phyloP scores from a whole-genome alignment of 2,329 filamentous ascomycete species.

The Trichophyton equinum region DNA sequence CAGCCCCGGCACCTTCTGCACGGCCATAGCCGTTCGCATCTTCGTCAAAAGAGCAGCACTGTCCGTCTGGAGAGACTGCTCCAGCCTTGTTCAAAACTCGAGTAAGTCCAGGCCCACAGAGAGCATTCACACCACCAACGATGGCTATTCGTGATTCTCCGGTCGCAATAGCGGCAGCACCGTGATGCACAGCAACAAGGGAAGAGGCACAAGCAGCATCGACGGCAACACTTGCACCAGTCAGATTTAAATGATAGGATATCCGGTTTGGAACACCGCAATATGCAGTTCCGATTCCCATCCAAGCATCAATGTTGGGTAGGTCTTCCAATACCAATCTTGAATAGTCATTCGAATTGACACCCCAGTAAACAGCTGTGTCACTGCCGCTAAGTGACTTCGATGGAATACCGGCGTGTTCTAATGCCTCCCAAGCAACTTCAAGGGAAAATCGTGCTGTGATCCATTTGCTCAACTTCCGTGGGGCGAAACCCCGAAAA shows the following conservation, averaged over 20 bases:
- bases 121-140: constrained; percentile 6
- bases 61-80: constrained; percentile 47
- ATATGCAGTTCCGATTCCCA: constrained; percentile 6
- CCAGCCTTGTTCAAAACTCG: constrained; percentile 35
- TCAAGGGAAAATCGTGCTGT: constrained; percentile 16
- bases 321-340: background rate
- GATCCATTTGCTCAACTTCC: constrained; percentile 16
- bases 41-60: constrained; percentile 41
- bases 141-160: constrained; percentile 16
- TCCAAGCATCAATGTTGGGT: background rate
- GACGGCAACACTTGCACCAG: constrained; percentile 12
- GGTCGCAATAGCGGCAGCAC: constrained; percentile 13
- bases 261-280: constrained; percentile 14
- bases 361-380: constrained; percentile 7
- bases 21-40: constrained; percentile 50
- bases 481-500: constrained; percentile 14
- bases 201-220: constrained; percentile 39
- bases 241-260: constrained; percentile 16
- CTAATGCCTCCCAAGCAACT: constrained; percentile 13
- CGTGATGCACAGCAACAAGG: constrained; percentile 17
- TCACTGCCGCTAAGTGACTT: background rate
- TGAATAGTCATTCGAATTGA: constrained; percentile 11
- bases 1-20: constrained; percentile 48
- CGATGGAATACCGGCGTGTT: constrained; percentile 7
- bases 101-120: constrained; percentile 10